Base-by-base conservation (phyloP, 352 stramenopile species). In the Globisporangium takayamanum region DNA sequence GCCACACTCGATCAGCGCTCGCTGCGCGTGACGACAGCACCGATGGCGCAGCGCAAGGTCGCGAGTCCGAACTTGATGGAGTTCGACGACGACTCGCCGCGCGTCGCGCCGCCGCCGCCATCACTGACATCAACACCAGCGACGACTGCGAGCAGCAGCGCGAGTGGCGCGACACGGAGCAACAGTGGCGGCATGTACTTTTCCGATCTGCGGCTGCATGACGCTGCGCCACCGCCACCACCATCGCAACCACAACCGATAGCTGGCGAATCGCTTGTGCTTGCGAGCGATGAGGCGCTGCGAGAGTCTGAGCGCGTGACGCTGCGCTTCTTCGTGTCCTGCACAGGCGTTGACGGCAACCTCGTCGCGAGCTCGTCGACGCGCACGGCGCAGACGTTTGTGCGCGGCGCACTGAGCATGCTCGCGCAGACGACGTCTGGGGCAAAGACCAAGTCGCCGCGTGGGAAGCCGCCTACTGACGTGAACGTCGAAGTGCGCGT, bases 281-380 rank as follows among this genome's bases (percentile, higher is more conserved):
- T 36, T 10, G 20, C 25, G 57, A 26, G 6, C 11, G 20, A 12
- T 1, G n/a, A 5, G n/a, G 16, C 11, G 20, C n/a, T 50, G 37
- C 37, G 41, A 18, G 57, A 63, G 36, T 55, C 55, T 3, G 53
- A 64, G 52, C 65, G 57, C 0, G n/a, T 55, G 36, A 49, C 62
- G 1, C 64, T 92, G 46, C 70, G 88, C 63, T 90, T 90, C 57
- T 92, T 92, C 62, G 68, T 92, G 36, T 77, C 78, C 3, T 92
- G 83, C 67, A 64, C 67, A 3, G 65, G 62, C 54, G 70, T 90
- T 14, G 80, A 92, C 48, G 80, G 80, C 45, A 80, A 76, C 42
- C 67, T 68, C 36, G 59, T 76, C 49, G 69, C 78, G 49, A 57
- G 66, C 39, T 72, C 78, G 12, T 68, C 72, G 14, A 46, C 78